Conservation (phyloP, 805 yeast species). For the Ogataea sp. region DNA sequence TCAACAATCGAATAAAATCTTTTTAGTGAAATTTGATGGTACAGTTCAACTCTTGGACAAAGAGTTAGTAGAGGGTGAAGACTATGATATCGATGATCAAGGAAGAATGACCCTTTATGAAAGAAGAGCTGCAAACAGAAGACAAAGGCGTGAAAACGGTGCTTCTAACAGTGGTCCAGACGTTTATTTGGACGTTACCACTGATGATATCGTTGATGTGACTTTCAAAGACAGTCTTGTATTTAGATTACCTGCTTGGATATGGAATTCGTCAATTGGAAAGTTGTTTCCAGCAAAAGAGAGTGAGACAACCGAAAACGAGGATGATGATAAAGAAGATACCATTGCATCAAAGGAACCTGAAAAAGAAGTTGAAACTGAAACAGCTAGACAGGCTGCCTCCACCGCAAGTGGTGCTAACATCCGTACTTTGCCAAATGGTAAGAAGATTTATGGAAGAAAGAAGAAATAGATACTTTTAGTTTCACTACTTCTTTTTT, state of each 20-base stretch:
- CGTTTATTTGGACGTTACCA: conserved; percentile 32
- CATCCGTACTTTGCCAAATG: conserved; percentile 43
- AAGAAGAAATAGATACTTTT: background rate
- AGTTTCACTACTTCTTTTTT: too few relatives aligned
- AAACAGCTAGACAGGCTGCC: background rate
- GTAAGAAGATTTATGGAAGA: conserved; percentile 38
- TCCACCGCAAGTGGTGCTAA: background rate
- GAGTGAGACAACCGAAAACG: conserved; percentile 1
- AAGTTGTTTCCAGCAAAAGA: too few relatives aligned
- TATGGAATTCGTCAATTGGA: conserved; percentile 41
- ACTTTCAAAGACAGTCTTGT: conserved; percentile 40
- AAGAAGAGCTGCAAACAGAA: conserved; percentile 7
- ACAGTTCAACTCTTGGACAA: conserved; percentile 43
- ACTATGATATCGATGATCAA: conserved; percentile 13
- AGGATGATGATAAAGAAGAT: background rate
- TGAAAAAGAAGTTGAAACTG: background rate
- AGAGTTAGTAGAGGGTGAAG: conserved; percentile 18
- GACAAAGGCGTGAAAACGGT: conserved; percentile 8
- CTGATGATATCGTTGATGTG: conserved; percentile 41
- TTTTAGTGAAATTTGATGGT: conserved; percentile 51
- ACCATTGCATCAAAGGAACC: background rate
- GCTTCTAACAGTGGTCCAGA: conserved; percentile 17
- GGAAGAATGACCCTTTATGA: conserved; percentile 9
- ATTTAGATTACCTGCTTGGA: conserved; percentile 29
- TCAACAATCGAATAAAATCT: conserved; percentile 38